A percentile compares a stretch with the other conserved stretches of the same genome.
Conservation (phyloP, 2,329 filamentous ascomycete genomes). For the Phialophora verrucosa region DNA sequence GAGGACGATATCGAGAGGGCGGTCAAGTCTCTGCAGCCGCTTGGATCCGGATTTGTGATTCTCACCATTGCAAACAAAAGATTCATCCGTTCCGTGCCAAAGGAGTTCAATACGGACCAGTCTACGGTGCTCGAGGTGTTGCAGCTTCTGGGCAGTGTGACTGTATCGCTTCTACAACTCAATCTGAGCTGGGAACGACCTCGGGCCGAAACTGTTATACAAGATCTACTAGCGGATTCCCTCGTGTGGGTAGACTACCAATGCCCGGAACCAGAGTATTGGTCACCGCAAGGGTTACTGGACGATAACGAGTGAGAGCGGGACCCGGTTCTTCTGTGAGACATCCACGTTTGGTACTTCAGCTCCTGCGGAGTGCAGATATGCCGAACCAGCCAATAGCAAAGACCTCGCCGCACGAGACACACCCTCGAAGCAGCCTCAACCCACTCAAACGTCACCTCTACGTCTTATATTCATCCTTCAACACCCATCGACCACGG, state of each 20-base stretch:
- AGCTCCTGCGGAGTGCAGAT: neutral
- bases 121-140: constrained; percentile 89
- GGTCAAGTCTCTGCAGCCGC: constrained; percentile 81
- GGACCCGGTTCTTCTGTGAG: neutral
- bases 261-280: constrained; percentile 87
- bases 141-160: constrained; percentile 88
- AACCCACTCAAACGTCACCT: neutral
- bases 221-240: constrained; percentile 85
- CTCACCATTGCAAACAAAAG: constrained; percentile 81
- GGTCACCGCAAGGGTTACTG: constrained; percentile 62
- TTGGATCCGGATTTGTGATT: constrained; percentile 86
- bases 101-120: constrained; percentile 94
- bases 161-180: constrained; percentile 81
- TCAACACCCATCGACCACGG: constrained; percentile 64
- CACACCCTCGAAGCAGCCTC: neutral
- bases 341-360: neutral
- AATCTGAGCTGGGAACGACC: constrained; percentile 87
- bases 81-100: constrained; percentile 90
- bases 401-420: neutral
- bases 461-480: constrained; percentile 57
- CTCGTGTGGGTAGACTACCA: constrained; percentile 95
- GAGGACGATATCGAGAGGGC: constrained; percentile 94
- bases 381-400: neutral
- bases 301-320: constrained; percentile 49
- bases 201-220: constrained; percentile 84